Evolutionary conservation across 257 asterid species (phyloP).

Genomic region (Solanum rostratum): DNA sequence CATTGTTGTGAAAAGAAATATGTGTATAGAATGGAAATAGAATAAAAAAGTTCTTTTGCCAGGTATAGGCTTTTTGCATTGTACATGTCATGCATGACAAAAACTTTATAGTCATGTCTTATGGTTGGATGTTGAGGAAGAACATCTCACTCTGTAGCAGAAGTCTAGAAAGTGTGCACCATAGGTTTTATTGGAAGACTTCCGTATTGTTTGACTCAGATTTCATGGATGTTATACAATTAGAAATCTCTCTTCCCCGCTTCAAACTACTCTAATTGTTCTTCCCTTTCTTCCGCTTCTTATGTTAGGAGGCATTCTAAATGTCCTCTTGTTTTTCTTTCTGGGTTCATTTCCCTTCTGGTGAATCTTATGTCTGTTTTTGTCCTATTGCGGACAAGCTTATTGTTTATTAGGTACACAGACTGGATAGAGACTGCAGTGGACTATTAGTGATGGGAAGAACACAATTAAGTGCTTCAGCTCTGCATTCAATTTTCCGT

Average conservation of each 20-base stretch:
- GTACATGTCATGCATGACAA: background rate
- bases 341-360: background rate
- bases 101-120: background rate
- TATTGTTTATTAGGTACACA: constrained; percentile 67
- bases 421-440: constrained; percentile 94
- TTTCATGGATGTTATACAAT: background rate
- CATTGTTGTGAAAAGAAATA: background rate
- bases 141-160: background rate
- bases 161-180: background rate
- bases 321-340: background rate
- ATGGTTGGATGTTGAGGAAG: background rate
- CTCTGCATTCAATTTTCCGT: constrained; percentile 81
- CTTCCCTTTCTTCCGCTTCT: background rate
- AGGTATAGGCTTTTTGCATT: background rate
- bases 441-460: constrained; percentile 96
- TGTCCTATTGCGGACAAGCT: constrained; percentile 30
- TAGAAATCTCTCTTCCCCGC: background rate
- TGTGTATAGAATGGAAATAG: background rate
- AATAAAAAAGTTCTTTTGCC: background rate
- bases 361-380: constrained; percentile 6
- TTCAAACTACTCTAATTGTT: background rate
- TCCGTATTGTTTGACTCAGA: background rate
- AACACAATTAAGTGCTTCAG: constrained; percentile 67
- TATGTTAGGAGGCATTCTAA: background rate
- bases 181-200: background rate